phyloP scores from a whole-genome alignment of 108 stramenopile genomes.

The Skeletonema grethae region DNA sequence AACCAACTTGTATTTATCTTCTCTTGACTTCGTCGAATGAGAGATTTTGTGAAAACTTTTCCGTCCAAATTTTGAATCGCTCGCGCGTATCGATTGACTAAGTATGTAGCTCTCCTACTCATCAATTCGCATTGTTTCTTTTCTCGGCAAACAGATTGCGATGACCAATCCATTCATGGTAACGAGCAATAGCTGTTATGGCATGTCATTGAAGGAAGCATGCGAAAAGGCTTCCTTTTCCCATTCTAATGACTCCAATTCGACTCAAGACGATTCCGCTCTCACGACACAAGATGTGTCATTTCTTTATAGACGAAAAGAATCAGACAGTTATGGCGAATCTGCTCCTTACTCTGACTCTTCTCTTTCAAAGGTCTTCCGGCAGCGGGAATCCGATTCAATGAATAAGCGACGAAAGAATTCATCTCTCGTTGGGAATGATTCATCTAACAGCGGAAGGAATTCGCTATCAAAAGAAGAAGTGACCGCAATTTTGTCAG shows the following conservation, averaged over 20 bases:
- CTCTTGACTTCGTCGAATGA: too few species aligned
- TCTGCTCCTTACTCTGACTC: conserved; percentile 40
- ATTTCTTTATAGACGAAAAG: conserved; percentile 48
- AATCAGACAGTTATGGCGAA: conserved; percentile 49
- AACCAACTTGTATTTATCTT: too few species aligned
- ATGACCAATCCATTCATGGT: conserved; percentile 55
- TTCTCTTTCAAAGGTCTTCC: conserved; percentile 44
- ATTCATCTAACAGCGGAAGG: background rate
- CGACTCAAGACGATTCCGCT: background rate
- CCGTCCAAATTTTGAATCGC: background rate
- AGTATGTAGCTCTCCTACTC: too few species aligned
- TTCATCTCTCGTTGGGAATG: background rate
- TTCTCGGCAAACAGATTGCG: background rate
- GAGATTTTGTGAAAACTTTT: background rate
- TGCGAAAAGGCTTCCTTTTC: conserved; percentile 18
- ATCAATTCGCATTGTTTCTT: too few species aligned
- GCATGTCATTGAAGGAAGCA: conserved; percentile 36
- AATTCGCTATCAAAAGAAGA: conserved; percentile 39
- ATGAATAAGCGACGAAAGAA: conserved; percentile 53
- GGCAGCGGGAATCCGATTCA: conserved; percentile 38
- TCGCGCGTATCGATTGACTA: too few species aligned
- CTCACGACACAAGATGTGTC: conserved; percentile 25
- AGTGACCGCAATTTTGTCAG: conserved; percentile 34
- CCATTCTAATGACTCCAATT: conserved; percentile 9
- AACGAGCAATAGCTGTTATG: conserved; percentile 57